These are phyloP conservation scores for Phellinidium pouzarii DNA, from an alignment of 1,284 basidiomycete genomes.

Conservation along the genomic window DNA sequence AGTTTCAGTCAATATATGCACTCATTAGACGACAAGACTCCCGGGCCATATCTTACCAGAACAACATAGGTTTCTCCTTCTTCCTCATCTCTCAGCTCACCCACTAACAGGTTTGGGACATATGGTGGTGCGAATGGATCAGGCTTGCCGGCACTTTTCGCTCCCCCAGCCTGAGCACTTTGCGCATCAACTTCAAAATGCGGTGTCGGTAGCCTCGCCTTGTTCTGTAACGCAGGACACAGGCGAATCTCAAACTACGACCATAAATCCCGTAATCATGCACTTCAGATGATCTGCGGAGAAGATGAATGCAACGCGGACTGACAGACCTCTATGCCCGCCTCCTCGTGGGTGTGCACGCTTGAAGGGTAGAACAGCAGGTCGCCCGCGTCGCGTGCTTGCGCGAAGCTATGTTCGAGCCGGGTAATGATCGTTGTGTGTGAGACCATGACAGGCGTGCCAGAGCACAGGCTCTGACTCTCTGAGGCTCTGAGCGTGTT, in stretches of 20 bases:
- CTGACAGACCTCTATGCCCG: slow-evolving; percentile 51
- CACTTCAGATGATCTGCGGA: background rate
- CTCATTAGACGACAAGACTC: background rate
- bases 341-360: slow-evolving; percentile 50
- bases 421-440: slow-evolving; percentile 44
- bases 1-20: slow-evolving; percentile 3
- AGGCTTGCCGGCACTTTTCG: slow-evolving; percentile 26
- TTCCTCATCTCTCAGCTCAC: slow-evolving; percentile 60
- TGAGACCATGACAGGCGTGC: slow-evolving; percentile 21
- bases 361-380: slow-evolving; percentile 74
- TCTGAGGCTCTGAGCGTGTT: slow-evolving; percentile 26
- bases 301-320: background rate
- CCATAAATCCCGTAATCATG: background rate
- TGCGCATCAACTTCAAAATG: slow-evolving; percentile 33
- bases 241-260: slow-evolving; percentile 72
- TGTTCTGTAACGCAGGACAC: slow-evolving; percentile 77
- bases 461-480: background rate
- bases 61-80: slow-evolving; percentile 62
- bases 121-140: slow-evolving; percentile 84
- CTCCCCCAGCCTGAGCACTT: slow-evolving; percentile 21
- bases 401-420: slow-evolving; percentile 53
- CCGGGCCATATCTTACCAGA: slow-evolving; percentile 46
- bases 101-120: slow-evolving; percentile 62
- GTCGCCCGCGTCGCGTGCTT: slow-evolving; percentile 60
- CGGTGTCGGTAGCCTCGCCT: slow-evolving; percentile 47